Base-by-base conservation (phyloP, 768 basidiomycete genomes). In the Mycena indigotica region DNA sequence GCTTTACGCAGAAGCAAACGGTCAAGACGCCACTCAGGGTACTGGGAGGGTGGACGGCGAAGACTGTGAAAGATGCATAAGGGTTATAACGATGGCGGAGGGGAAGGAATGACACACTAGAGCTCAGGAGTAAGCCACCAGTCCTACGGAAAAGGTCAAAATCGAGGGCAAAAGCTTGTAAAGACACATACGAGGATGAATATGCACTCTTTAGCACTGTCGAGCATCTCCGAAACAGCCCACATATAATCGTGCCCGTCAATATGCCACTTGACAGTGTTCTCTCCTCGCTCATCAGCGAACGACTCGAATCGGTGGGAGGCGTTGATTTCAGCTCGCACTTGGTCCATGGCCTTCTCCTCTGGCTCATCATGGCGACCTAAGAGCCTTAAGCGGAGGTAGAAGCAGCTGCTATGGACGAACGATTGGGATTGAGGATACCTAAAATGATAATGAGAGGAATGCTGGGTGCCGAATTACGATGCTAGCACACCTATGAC, bases 181-280 rank as follows among this genome's bases (percentile, higher is more conserved):
- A 10, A 19, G 23, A 19, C 38, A 28, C 1, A 19, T 17, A 26
- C 19, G 35, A 91, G 65, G 62, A 98, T 97, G 72, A 93, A 95
- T 67, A 98, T 97, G 28, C 73, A 84, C 67, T 96, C 90, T 56
- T 81, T 81, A 2, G 92, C 91, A 29, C 75, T 82, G 46, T 91
- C 89, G n/a, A 98, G 79, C 73, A 95, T 79, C 73, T 96, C 93
- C 1, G 92, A 93, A 30, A 97, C 69, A 0, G 96, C 95, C 83
- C 89, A 98, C 82, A 98, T 91, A 71, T 96, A 98, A 74, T 98
- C 95, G 56, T 97, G 93, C 0, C 96, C 96, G 65, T 96, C 95
- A 46, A 96, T 82, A 68, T 95, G 93, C 87, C 92, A 98, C 74
- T 97, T 98, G 41, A 90, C 87, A 29, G 78, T 75, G 68, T 95